Evolutionary conservation across 2,329 filamentous ascomycete genomes (phyloP).

Genomic region (Parastagonospora nodorum): DNA sequence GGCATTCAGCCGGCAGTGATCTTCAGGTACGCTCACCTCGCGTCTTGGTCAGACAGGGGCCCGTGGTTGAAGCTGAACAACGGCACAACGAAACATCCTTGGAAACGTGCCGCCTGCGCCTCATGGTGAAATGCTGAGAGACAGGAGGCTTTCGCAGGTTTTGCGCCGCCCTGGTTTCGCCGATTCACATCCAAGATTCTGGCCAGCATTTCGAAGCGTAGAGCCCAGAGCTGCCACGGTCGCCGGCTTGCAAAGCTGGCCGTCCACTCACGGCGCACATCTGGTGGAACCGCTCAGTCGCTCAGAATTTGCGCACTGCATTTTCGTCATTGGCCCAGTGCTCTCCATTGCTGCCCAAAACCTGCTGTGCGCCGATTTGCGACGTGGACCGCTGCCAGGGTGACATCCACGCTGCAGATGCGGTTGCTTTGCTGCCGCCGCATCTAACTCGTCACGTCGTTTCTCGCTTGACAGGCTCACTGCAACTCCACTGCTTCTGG

Average conservation of each 20-base stretch:
- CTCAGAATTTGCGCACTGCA: conserved; percentile 18
- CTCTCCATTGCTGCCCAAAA: conserved; percentile 26
- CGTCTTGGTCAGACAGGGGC: conserved; percentile 19
- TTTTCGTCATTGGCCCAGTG: conserved; percentile 18
- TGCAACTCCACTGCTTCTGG: conserved; percentile 27
- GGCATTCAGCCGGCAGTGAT: conserved; percentile 26
- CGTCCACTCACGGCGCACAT: conserved; percentile 1
- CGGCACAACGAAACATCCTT: conserved; percentile 23
- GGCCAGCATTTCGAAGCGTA: background rate
- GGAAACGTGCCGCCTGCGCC: conserved; percentile 21
- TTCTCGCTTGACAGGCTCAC: conserved; percentile 16
- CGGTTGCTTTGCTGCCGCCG: conserved; percentile 11
- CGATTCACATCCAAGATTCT: background rate
- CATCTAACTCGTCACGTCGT: conserved; percentile 22
- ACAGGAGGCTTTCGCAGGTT: conserved; percentile 1
- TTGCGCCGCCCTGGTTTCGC: conserved; percentile 2
- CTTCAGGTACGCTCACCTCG: conserved; percentile 33
- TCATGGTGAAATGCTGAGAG: conserved; percentile 11
- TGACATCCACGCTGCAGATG: conserved; percentile 15
- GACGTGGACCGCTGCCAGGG: conserved; percentile 25
- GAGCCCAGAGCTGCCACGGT: conserved; percentile 3
- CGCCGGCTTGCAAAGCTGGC: background rate
- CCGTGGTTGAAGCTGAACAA: conserved; percentile 23
- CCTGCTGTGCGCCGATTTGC: conserved; percentile 25
- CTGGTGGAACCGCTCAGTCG: conserved; percentile 3